Evolutionary conservation across 2,329 filamentous ascomycete species (phyloP).

Genomic region (Triangularia verruculosa): DNA sequence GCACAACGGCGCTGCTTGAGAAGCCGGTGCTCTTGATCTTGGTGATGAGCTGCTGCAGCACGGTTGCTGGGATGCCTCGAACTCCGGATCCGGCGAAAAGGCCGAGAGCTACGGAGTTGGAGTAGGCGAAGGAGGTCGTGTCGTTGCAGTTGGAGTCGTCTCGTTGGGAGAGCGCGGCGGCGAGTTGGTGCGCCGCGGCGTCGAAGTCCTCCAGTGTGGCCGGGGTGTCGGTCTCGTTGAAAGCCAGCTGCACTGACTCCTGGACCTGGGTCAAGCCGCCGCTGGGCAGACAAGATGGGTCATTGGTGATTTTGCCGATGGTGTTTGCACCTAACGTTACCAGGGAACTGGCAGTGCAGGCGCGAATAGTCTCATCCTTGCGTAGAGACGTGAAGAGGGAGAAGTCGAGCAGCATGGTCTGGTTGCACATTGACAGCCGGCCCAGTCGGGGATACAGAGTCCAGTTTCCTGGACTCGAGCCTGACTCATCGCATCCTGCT

Average conservation of each 20-base stretch:
- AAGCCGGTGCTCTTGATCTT: not conserved
- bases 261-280: not conserved
- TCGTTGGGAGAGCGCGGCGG: not conserved
- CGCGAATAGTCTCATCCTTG: not conserved
- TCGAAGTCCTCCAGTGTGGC: not conserved
- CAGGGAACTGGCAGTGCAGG: not conserved
- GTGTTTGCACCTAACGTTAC: not conserved
- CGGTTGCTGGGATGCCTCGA: not conserved
- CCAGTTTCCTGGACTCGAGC: not conserved
- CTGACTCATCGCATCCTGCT: not conserved
- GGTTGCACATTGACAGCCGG: not conserved
- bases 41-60: not conserved
- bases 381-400: not conserved
- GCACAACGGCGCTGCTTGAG: not conserved
- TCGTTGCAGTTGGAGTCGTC: not conserved
- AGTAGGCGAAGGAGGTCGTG: not conserved
- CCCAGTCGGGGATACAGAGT: not conserved
- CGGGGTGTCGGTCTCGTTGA: not conserved
- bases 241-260: not conserved
- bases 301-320: not conserved
- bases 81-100: not conserved
- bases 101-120: not conserved
- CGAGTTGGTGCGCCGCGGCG: not conserved
- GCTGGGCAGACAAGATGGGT: not conserved
- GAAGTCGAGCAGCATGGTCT: not conserved